Percentiles rank a stretch among this genome's conserved stretches.
phyloP scores from a whole-genome alignment of 805 yeast species.

The Suhomyces sp. region DNA sequence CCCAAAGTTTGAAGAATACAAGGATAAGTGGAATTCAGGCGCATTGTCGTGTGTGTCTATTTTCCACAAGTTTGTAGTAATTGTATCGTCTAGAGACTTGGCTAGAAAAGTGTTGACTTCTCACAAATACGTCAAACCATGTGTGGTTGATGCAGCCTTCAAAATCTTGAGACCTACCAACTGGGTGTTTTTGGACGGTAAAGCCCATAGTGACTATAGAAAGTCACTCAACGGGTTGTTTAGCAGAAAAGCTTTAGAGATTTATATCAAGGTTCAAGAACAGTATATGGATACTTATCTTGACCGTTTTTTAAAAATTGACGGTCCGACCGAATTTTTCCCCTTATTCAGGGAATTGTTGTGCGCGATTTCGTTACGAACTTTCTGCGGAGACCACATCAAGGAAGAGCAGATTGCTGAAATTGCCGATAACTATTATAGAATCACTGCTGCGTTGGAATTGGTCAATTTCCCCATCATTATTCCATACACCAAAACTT shows the following conservation, averaged over 20 bases:
- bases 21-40: constrained; percentile 92
- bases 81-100: constrained; percentile 83
- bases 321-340: constrained; percentile 76
- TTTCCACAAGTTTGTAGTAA: constrained; percentile 95
- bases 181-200: constrained; percentile 98
- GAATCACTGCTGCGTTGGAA: constrained; percentile 93
- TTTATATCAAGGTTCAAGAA: constrained; percentile 84
- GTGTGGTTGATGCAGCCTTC: constrained; percentile 96
- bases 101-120: constrained; percentile 84
- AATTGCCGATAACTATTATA: constrained; percentile 89
- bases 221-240: constrained; percentile 86
- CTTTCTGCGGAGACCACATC: constrained; percentile 95
- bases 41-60: constrained; percentile 95
- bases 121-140: constrained; percentile 89
- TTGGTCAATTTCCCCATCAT: constrained; percentile 97
- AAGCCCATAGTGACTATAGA: constrained; percentile 91
- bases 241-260: constrained; percentile 76
- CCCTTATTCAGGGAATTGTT: constrained; percentile 92
- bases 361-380: constrained; percentile 89
- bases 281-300: constrained; percentile 79
- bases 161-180: constrained; percentile 92
- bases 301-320: constrained; percentile 58
- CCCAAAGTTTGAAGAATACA: constrained; percentile 92
- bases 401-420: constrained; percentile 85
- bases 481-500: constrained; percentile 91